Conservation (phyloP, 31 red algal species). For the Asparagopsis taxiformis region DNA sequence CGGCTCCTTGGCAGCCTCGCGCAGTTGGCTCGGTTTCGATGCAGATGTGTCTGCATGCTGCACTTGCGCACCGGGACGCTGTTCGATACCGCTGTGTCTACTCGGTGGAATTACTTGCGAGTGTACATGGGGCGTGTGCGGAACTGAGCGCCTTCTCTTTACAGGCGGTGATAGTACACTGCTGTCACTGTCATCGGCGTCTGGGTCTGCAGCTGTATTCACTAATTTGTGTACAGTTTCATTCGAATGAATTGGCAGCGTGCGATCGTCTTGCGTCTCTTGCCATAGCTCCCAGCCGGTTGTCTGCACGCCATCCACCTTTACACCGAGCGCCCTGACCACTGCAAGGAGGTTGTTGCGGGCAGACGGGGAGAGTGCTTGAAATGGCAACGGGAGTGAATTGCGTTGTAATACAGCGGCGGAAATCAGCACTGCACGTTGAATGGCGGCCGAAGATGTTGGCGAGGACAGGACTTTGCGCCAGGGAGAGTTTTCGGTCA, state of each 20-base stretch:
- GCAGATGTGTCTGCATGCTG: too few relatives aligned
- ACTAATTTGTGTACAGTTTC: neutral
- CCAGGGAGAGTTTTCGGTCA: too few relatives aligned
- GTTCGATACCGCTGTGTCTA: too few relatives aligned
- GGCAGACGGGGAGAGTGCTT: neutral
- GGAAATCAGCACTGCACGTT: neutral
- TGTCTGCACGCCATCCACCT: neutral
- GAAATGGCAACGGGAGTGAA: neutral
- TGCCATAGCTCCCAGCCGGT: neutral
- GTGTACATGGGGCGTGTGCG: too few relatives aligned
- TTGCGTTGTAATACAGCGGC: neutral
- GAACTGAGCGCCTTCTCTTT: too few relatives aligned
- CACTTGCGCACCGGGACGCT: too few relatives aligned
- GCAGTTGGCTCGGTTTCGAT: too few relatives aligned
- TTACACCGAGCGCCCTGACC: neutral
- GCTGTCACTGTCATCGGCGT: too few relatives aligned
- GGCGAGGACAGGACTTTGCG: neutral
- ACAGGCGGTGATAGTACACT: too few relatives aligned
- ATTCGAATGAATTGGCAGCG: neutral
- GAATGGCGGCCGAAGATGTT: slow-evolving; percentile 12
- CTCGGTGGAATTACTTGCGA: too few relatives aligned
- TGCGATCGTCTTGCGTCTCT: neutral
- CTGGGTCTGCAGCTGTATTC: too few relatives aligned
- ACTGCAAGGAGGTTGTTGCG: slow-evolving; percentile 5
- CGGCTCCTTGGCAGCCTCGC: neutral